Base-by-base conservation (phyloP, 1,284 basidiomycete genomes). In the Mycosarcoma maydis region DNA sequence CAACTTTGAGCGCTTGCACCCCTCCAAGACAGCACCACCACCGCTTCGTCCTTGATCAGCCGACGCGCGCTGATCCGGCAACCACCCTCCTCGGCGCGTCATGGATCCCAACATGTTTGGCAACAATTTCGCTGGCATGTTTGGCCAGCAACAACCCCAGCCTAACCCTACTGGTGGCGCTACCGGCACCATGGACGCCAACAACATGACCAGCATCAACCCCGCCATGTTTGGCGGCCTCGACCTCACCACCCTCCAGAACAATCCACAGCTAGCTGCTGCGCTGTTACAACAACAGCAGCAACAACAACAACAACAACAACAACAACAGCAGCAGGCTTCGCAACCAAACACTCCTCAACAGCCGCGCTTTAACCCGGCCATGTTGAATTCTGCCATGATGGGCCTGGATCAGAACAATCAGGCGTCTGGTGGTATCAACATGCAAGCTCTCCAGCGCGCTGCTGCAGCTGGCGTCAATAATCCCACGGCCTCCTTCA, bases 21-120 rank as follows among this genome's bases (percentile, higher is more conserved):
- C 13, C 13, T 13, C 27, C 27, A 29, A 29, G 13, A 29, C 27
- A 29, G 27, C 11, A 10, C 27, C 19, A 38, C 13, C 22, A 27
- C 7, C 10, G n/a, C 44, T 9, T 42, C 36, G 1, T 50, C 24
- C 40, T 54, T 46, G 37, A 49, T 57, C 53, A 52, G 53, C 53
- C 22, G 45, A 53, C 54, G 60, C 54, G 54, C 53, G 55, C 51
- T 54, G 62, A 49, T 30, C 52, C 55, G 55, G 16, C 51, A 38
- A n/a, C 6, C 29, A 14, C 33, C 26, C 50, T 50, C 41, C 4
- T 17, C 23, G 37, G 66, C 55, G 60, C 60, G 54, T 51, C 60
- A 70, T 70, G 67, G 56, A 70, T 47, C 67, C 67, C 49, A 60
- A 64, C 67, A 59, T 70, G 60, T 70, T 70, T 44, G 60, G 67